Percentiles rank a stretch among this genome's conserved stretches.
Evolutionary conservation across 2,329 filamentous ascomycete species (phyloP).

Genomic region (Hypoxylon sp.): DNA sequence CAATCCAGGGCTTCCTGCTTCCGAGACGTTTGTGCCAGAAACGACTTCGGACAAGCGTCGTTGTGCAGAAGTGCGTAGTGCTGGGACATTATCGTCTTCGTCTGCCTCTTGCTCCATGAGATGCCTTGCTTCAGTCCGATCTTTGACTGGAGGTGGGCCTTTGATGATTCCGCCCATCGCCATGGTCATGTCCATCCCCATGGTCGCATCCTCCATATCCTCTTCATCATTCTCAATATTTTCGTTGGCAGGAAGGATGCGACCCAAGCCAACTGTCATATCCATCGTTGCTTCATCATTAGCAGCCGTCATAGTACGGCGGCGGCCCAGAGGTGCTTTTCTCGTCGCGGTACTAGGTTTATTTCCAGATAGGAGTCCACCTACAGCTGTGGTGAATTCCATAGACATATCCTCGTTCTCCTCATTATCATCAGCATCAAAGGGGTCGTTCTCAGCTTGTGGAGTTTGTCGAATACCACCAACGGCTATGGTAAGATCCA

Average conservation of each 20-base stretch:
- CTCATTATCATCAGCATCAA: constrained; percentile 57
- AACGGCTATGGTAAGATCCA: constrained; percentile 87
- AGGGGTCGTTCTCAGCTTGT: constrained; percentile 45
- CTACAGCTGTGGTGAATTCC: constrained; percentile 79
- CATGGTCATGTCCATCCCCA: constrained; percentile 78
- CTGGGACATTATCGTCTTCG: constrained; percentile 61
- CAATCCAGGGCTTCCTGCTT: constrained; percentile 68
- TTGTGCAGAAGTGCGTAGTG: constrained; percentile 59
- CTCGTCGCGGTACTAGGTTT: constrained; percentile 51
- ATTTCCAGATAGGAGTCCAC: constrained; percentile 63
- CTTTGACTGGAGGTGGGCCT: constrained; percentile 56
- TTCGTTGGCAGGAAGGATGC: constrained; percentile 62
- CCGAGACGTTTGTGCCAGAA: constrained; percentile 60
- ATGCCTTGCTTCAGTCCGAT: constrained; percentile 66
- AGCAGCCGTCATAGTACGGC: constrained; percentile 52
- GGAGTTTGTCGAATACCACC: constrained; percentile 73
- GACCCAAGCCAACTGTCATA: constrained; percentile 71
- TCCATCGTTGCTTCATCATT: constrained; percentile 73
- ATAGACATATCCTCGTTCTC: constrained; percentile 82
- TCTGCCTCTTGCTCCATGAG: constrained; percentile 72
- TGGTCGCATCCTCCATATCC: constrained; percentile 59
- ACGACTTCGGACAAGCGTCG: constrained; percentile 50
- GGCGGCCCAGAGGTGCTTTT: constrained; percentile 47
- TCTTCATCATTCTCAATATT: constrained; percentile 56
- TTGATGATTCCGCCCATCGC: constrained; percentile 74